Base-by-base conservation (phyloP, 129 eudicot species). In the Helichrysum umbraculigerum region DNA sequence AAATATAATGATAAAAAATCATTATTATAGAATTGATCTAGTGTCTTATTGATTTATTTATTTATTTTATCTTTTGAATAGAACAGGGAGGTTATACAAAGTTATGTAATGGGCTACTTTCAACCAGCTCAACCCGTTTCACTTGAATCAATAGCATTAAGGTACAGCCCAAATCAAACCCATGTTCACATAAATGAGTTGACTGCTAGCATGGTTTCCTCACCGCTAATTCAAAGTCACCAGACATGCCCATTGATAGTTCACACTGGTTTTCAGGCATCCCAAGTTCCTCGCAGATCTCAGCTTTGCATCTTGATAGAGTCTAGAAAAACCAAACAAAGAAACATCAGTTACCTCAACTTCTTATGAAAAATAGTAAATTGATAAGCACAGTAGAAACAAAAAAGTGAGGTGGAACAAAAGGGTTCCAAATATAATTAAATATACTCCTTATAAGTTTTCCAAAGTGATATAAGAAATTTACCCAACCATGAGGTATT, bases 171-270 rank as follows among this genome's bases (percentile, higher is more conserved):
- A 68, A 39, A 68, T 41, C 56, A 68, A 25, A 41, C 56, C 57
- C 56, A 68, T 68, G 15, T 68, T 68, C 32, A 68, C 52, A 39
- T 37, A 21, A 41, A 0, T 20, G 56, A 29, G 19, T 19, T 8
- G 34, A 33, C 54, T 9, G 4, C 4, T 35, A 37, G 16, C 28
- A 52, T 32, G 30, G 47, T 57, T 8, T 32, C 30, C 88, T 82
- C 79, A 94, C 97, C 73, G 97, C 98, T 79, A 80, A 93, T 77
- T 94, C 98, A 76, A 88, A 94, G 87, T 94, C 98, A 22, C 90
- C 89, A 79, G 98, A 94, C 98, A 94, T 94, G 85, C 98, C 98
- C 98, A 94, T 94, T 73, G 98, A 94, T 75, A 91, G 75, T 85
- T 94, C 90, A 79, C 97, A 91, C 79, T 84, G 87, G 9, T 87